phyloP scores from a whole-genome alignment of 805 yeast genomes.

The Saturnispora serradocipensis region DNA sequence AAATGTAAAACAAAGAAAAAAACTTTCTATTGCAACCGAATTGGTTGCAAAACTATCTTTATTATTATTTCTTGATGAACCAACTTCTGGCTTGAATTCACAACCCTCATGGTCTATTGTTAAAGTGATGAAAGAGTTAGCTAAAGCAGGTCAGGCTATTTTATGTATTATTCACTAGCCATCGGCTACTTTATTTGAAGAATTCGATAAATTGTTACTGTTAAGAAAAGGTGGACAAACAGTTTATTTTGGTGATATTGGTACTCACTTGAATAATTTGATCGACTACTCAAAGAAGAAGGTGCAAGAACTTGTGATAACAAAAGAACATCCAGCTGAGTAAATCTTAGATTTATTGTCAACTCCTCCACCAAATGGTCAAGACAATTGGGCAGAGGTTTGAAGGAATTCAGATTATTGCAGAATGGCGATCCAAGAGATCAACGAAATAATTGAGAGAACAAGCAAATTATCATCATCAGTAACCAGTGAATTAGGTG shows the following conservation, averaged over 20 bases:
- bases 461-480: slow-evolving; percentile 9
- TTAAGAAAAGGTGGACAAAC: slow-evolving; percentile 45
- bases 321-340: slow-evolving; percentile 66
- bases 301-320: slow-evolving; percentile 59
- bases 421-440: slow-evolving; percentile 20
- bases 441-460: slow-evolving; percentile 21
- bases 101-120: slow-evolving; percentile 53
- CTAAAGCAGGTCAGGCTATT: slow-evolving; percentile 47
- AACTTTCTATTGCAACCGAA: slow-evolving; percentile 47
- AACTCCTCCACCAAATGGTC: slow-evolving; percentile 68
- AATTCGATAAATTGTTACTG: slow-evolving; percentile 33
- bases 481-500: slow-evolving; percentile 11
- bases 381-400: slow-evolving; percentile 51
- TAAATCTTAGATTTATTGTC: slow-evolving; percentile 68
- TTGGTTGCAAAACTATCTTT: slow-evolving; percentile 46
- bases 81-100: slow-evolving; percentile 53
- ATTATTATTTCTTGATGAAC: slow-evolving; percentile 48
- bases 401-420: slow-evolving; percentile 38
- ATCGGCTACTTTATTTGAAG: slow-evolving; percentile 37
- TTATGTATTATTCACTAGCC: slow-evolving; percentile 51
- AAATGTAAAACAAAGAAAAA: slow-evolving; percentile 46
- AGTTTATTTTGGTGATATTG: slow-evolving; percentile 47
- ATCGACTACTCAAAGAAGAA: slow-evolving; percentile 36
- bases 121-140: slow-evolving; percentile 40
- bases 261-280: slow-evolving; percentile 33